Evolutionary conservation across 345 rosid species (phyloP).

Genomic region (Euphorbia lathyris): DNA sequence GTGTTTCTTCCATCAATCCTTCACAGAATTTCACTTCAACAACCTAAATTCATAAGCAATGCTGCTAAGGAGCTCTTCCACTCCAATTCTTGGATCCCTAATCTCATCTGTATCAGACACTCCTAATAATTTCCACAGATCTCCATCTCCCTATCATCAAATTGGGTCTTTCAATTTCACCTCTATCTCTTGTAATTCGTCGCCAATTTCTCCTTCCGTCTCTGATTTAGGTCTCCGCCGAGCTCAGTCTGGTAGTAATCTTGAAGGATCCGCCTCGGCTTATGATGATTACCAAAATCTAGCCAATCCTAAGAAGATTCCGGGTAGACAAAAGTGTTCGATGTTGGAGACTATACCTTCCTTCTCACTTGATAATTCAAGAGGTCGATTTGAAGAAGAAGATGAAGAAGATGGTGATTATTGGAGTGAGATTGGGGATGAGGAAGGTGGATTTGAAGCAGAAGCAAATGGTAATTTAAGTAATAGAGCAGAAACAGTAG

Average conservation of each 20-base stretch:
- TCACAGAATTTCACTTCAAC: too few species aligned
- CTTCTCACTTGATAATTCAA: conserved; percentile 29
- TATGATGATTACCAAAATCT: neutral
- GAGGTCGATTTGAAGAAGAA: conserved; percentile 18
- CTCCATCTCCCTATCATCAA: conserved; percentile 14
- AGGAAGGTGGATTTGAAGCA: conserved; percentile 25
- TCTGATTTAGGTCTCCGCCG: conserved; percentile 42
- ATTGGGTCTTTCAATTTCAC: conserved; percentile 16
- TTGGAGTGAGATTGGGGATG: conserved; percentile 11
- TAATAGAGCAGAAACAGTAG: conserved; percentile 6
- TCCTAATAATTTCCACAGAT: conserved; percentile 28
- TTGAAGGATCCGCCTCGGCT: conserved; percentile 39
- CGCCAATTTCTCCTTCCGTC: conserved; percentile 45
- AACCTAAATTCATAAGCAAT: conserved; percentile 22
- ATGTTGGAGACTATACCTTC: conserved; percentile 52
- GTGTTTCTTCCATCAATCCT: too few species aligned
- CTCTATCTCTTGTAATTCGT: conserved; percentile 32
- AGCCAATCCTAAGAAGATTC: conserved; percentile 20
- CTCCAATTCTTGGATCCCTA: conserved; percentile 64
- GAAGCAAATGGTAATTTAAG: conserved; percentile 3
- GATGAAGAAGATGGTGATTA: conserved; percentile 21
- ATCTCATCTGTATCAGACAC: conserved; percentile 40
- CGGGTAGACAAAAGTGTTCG: conserved; percentile 28
- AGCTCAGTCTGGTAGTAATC: conserved; percentile 54
- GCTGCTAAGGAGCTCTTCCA: conserved; percentile 65